A percentile compares a stretch with the other conserved stretches of the same genome.
phyloP scores from a whole-genome alignment of 2,329 filamentous ascomycete genomes.

The Microdochium paspali region DNA sequence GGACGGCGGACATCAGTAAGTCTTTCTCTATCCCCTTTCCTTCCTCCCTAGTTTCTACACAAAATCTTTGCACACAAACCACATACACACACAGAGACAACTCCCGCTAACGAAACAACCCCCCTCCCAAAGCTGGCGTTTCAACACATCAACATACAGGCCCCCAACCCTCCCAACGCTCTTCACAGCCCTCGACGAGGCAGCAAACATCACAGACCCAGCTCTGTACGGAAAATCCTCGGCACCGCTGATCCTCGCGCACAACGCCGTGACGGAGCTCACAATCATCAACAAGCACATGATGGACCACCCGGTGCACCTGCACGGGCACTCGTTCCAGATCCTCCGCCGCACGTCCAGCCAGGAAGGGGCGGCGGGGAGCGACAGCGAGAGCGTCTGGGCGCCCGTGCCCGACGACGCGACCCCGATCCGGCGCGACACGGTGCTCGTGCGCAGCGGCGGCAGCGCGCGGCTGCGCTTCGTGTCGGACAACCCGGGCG shows the following conservation, averaged over 20 bases:
- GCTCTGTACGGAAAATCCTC: conserved; percentile 40
- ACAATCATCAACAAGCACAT: conserved; percentile 49
- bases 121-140: too few relatives aligned
- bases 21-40: conserved; percentile 77
- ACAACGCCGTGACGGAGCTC: conserved; percentile 45
- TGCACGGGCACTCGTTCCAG: conserved; percentile 55
- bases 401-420: conserved; percentile 9
- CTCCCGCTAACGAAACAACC: too few relatives aligned
- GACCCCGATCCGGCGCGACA: neutral
- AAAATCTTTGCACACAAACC: too few relatives aligned
- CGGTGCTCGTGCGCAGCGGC: neutral
- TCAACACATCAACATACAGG: conserved; percentile 55
- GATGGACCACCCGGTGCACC: conserved; percentile 53
- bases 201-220: conserved; percentile 40
- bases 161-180: conserved; percentile 63
- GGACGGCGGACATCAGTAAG: conserved; percentile 63
- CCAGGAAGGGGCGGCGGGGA: neutral
- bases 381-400: neutral
- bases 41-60: conserved; percentile 40
- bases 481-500: conserved; percentile 27
- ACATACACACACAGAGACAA: too few relatives aligned
- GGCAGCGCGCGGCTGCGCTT: conserved; percentile 25
- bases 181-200: conserved; percentile 57
- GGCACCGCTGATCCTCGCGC: conserved; percentile 42
- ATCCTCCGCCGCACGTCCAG: conserved; percentile 20